A percentile compares a stretch with the other conserved stretches of the same genome.
These are phyloP conservation scores for Aspergillus haitiensis DNA, from an alignment of 495 filamentous ascomycete genomes.

Conservation along the genomic window DNA sequence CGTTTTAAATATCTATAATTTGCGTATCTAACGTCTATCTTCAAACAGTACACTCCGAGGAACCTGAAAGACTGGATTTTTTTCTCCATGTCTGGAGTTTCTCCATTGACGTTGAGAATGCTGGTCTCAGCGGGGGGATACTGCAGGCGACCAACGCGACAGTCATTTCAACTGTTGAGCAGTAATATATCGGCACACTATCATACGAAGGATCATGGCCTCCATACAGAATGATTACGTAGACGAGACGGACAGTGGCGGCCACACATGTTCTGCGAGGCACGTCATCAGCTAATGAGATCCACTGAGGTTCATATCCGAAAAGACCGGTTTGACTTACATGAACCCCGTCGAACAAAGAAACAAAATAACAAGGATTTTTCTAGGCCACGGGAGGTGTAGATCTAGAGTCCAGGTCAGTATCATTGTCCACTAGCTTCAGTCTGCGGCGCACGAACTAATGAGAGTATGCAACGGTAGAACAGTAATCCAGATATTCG, in stretches of 20 bases:
- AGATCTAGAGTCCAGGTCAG: not conserved
- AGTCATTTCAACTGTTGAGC: not conserved
- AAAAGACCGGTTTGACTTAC: not conserved
- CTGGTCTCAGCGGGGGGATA: not conserved
- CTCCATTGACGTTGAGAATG: not conserved
- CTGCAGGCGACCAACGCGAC: not conserved
- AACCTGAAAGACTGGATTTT: not conserved
- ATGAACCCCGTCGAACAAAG: conserved; percentile 1
- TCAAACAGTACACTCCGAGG: not conserved
- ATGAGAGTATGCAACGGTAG: not conserved
- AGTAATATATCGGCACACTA: not conserved
- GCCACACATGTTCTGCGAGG: not conserved
- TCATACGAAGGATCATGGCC: not conserved
- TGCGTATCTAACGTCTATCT: no score
- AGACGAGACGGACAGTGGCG: not conserved
- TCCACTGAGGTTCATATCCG: not conserved
- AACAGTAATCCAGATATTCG: conserved; percentile 2
- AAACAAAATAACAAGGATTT: not conserved
- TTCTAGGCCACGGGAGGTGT: not conserved
- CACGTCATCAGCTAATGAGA: not conserved
- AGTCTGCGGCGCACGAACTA: not conserved
- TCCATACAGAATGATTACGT: not conserved
- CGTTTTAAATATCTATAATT: no score
- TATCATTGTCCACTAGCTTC: not conserved
- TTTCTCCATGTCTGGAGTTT: not conserved